Evolutionary conservation across 163 green algal species (phyloP).

Genomic region (Scenedesmus sp.): DNA sequence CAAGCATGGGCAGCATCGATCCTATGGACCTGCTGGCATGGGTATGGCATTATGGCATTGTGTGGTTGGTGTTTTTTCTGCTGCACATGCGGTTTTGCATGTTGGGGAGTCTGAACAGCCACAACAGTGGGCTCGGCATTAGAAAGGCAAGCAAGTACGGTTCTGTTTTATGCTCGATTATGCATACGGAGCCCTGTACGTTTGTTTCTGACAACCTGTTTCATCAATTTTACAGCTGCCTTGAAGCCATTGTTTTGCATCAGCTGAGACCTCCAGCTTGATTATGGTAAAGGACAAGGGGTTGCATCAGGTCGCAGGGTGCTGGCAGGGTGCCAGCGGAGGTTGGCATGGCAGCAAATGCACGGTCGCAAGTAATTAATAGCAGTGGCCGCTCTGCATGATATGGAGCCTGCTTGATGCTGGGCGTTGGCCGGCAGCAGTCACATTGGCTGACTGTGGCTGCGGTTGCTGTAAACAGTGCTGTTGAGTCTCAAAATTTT

Average conservation of each 20-base stretch:
- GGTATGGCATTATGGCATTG: neutral
- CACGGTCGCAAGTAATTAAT: no score
- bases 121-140: neutral
- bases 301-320: neutral
- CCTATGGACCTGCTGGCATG: neutral
- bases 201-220: neutral
- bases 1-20: neutral
- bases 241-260: neutral
- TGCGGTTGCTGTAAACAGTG: neutral
- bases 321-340: neutral
- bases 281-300: neutral
- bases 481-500: neutral
- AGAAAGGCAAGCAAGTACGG: neutral
- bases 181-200: neutral
- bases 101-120: neutral
- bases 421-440: no score
- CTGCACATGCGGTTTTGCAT: neutral
- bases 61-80: neutral
- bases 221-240: neutral
- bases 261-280: neutral
- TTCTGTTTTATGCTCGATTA: neutral
- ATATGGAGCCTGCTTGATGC: no score
- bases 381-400: no score
- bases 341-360: neutral
- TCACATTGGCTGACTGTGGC: neutral